phyloP scores from a whole-genome alignment of 1,284 basidiomycete genomes.

The Ganoderma leucocontextum region DNA sequence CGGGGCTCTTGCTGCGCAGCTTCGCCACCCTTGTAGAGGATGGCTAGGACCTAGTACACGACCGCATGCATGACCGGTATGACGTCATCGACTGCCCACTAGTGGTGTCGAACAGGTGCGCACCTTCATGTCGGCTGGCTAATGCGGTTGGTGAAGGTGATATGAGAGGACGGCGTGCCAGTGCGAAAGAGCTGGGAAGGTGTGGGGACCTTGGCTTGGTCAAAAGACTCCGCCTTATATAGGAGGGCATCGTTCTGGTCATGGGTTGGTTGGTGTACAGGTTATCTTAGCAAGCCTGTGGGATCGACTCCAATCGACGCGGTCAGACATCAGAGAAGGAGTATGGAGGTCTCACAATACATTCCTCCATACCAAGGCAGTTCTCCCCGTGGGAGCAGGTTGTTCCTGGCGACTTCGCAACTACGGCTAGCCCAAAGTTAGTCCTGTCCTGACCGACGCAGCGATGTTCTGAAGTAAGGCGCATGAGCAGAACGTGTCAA shows the following conservation, averaged over 20 bases:
- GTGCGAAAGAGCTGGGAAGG: conserved; percentile 29
- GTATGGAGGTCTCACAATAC: neutral
- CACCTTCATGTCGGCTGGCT: conserved; percentile 37
- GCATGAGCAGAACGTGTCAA: conserved; percentile 19
- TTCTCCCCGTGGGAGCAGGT: conserved; percentile 28
- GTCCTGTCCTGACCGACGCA: neutral
- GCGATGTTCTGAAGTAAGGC: conserved; percentile 7
- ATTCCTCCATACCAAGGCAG: conserved; percentile 7
- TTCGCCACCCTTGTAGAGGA: conserved; percentile 80
- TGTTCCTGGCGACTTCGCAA: conserved; percentile 30
- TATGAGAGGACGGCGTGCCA: conserved; percentile 21
- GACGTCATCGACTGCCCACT: conserved; percentile 18
- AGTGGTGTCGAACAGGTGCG: neutral
- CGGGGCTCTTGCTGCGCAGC: conserved; percentile 84
- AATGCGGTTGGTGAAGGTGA: conserved; percentile 13
- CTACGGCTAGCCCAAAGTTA: conserved; percentile 23
- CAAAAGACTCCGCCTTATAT: conserved; percentile 32
- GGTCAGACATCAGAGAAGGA: conserved; percentile 14
- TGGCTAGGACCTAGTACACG: conserved; percentile 75
- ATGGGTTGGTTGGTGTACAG: conserved; percentile 20
- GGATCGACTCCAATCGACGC: conserved; percentile 24
- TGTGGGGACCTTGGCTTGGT: conserved; percentile 29
- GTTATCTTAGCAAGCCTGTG: conserved; percentile 17
- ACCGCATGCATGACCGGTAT: neutral
- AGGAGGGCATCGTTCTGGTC: conserved; percentile 29